Percentiles rank a stretch among this genome's conserved stretches.
These are phyloP conservation scores for Colletotrichum higginsianum DNA, from an alignment of 2,329 filamentous ascomycete genomes.

Conservation along the genomic window DNA sequence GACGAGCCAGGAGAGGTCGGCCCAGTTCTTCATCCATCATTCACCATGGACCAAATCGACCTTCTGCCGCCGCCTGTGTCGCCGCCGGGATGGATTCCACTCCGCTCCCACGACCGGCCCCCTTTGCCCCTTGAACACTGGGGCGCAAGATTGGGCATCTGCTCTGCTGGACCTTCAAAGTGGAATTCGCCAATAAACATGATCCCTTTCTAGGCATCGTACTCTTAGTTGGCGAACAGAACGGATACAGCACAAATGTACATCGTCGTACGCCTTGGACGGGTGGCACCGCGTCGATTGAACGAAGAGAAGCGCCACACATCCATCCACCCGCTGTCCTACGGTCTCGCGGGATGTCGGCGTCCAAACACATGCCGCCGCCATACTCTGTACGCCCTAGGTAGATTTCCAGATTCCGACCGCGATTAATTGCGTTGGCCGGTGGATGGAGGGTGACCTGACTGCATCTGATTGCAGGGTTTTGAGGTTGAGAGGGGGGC, in stretches of 20 bases:
- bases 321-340: not conserved
- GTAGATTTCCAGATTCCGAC: constrained; percentile 5
- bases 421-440: constrained; percentile 2
- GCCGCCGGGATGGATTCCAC: constrained; percentile 3
- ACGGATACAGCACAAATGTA: too few species aligned
- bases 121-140: not conserved
- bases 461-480: not conserved
- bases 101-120: not conserved
- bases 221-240: not conserved
- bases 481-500: constrained; percentile 16
- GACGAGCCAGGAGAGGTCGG: not conserved
- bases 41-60: not conserved
- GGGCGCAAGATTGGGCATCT: too few species aligned
- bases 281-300: constrained; percentile 10
- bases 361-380: constrained; percentile 16
- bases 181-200: too few species aligned
- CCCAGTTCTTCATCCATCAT: too few species aligned
- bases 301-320: not conserved
- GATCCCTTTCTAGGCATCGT: not conserved
- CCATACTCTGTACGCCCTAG: constrained; percentile 19
- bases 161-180: too few species aligned
- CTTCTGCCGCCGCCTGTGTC: not conserved
- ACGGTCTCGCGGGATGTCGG: constrained; percentile 25
- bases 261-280: not conserved
- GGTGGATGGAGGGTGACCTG: constrained; percentile 17